Evolutionary conservation across 352 stramenopile species (phyloP).

Genomic region (Phytophthora podocarpi): DNA sequence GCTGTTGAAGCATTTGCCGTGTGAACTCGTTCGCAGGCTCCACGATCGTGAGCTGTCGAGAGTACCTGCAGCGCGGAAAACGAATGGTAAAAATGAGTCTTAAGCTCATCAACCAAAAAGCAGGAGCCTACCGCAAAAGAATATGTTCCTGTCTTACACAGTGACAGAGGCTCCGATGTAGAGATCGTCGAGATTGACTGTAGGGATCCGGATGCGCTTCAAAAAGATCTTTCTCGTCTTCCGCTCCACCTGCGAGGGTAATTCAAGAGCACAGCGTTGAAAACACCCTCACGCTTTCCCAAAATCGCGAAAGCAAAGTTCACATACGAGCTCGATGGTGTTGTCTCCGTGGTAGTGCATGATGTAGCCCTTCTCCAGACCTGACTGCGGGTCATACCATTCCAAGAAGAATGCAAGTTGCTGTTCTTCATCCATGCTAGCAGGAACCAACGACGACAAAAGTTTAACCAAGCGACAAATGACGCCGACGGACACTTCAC

Average conservation of each 20-base stretch:
- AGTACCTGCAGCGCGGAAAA: conserved; percentile 51
- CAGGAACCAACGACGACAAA: no score
- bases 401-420: conserved; percentile 79
- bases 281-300: no score
- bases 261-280: background rate
- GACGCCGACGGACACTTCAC: background rate
- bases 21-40: conserved; percentile 77
- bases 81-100: no score
- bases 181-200: conserved; percentile 64
- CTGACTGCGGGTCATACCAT: conserved; percentile 79
- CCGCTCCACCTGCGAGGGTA: conserved; percentile 51
- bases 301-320: no score
- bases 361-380: conserved; percentile 71
- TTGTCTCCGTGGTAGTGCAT: conserved; percentile 77
- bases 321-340: conserved; percentile 70
- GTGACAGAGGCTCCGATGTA: conserved; percentile 74
- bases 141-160: conserved; percentile 55
- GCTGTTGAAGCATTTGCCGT: conserved; percentile 34
- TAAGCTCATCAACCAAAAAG: no score
- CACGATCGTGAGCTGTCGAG: conserved; percentile 69
- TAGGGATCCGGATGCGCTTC: conserved; percentile 79
- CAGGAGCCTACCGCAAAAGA: no score
- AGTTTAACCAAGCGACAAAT: conserved; percentile 7
- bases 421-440: conserved; percentile 63
- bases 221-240: conserved; percentile 71